Percentiles rank a stretch among this genome's conserved stretches.
Conservation (phyloP, 345 rosid species). For the Bruguiera parviflora region DNA sequence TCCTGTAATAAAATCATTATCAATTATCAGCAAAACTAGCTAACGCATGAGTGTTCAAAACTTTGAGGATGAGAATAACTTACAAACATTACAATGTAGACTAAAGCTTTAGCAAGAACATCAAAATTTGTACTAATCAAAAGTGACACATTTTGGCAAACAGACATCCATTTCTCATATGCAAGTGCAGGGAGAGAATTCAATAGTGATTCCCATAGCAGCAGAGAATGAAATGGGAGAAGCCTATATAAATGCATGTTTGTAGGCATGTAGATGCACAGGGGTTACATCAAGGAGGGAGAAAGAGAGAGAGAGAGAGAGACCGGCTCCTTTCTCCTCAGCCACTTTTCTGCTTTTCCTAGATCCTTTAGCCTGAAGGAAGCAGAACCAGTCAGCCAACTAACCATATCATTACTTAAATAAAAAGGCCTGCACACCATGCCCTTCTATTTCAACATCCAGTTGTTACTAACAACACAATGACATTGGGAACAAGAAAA, state of each 20-base stretch:
- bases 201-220: too few species aligned
- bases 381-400: conserved; percentile 7
- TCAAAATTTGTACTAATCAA: too few species aligned
- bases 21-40: conserved; percentile 5
- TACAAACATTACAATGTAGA: background rate
- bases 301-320: too few species aligned
- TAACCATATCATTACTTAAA: background rate
- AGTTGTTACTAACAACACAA: too few species aligned
- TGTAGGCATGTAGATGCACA: too few species aligned
- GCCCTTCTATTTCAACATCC: background rate
- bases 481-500: too few species aligned
- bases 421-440: conserved; percentile 1
- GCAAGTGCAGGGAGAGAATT: too few species aligned
- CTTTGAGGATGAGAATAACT: background rate
- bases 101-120: background rate
- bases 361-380: conserved; percentile 38
- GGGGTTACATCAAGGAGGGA: too few species aligned
- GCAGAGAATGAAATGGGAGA: too few species aligned
- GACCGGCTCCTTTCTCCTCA: conserved; percentile 25
- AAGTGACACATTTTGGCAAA: too few species aligned
- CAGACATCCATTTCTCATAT: too few species aligned
- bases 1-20: conserved; percentile 26
- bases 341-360: conserved; percentile 36
- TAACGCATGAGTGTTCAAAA: background rate
- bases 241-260: too few species aligned